Evolutionary conservation across 139 green algal genomes (phyloP).

Genomic region (Chlamydomonas urium): DNA sequence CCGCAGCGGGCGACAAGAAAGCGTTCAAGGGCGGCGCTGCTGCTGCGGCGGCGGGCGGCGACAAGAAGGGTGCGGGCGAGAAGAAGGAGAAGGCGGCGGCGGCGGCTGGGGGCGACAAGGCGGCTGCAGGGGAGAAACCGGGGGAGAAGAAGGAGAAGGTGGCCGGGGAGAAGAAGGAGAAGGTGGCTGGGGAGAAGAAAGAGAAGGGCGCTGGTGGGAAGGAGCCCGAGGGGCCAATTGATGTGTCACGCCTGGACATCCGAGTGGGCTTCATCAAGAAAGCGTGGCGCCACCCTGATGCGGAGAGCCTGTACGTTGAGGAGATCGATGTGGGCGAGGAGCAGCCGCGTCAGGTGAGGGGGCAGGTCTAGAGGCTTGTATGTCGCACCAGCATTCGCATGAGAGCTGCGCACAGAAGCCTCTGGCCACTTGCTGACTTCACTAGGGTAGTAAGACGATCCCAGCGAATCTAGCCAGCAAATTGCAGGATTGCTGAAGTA

Average conservation of each 20-base stretch:
- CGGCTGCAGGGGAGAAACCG: too few species aligned
- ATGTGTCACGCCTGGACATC: slow-evolving; percentile 12
- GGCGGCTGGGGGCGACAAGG: background rate
- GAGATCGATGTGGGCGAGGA: slow-evolving; percentile 93
- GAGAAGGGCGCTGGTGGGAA: slow-evolving; percentile 10
- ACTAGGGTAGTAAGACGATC: too few species aligned
- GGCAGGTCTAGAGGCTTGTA: too few species aligned
- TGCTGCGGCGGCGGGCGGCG: background rate
- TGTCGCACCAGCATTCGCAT: too few species aligned
- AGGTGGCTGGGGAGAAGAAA: background rate
- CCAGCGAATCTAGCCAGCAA: too few species aligned
- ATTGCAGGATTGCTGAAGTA: too few species aligned
- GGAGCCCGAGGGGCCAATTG: slow-evolving; percentile 8
- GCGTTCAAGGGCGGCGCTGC: background rate
- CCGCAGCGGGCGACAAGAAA: background rate
- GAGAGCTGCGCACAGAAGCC: too few species aligned
- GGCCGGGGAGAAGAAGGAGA: slow-evolving; percentile 3
- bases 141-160: slow-evolving; percentile 6
- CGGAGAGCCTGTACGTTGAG: slow-evolving; percentile 92
- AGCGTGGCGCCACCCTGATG: slow-evolving; percentile 58
- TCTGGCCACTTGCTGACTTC: too few species aligned
- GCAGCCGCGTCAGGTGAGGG: slow-evolving; percentile 56
- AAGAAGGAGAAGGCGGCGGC: background rate
- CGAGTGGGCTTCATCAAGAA: slow-evolving; percentile 51
- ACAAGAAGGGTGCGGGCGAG: background rate